phyloP scores from a whole-genome alignment of 768 basidiomycete species.

The Russula griseocarnosa region DNA sequence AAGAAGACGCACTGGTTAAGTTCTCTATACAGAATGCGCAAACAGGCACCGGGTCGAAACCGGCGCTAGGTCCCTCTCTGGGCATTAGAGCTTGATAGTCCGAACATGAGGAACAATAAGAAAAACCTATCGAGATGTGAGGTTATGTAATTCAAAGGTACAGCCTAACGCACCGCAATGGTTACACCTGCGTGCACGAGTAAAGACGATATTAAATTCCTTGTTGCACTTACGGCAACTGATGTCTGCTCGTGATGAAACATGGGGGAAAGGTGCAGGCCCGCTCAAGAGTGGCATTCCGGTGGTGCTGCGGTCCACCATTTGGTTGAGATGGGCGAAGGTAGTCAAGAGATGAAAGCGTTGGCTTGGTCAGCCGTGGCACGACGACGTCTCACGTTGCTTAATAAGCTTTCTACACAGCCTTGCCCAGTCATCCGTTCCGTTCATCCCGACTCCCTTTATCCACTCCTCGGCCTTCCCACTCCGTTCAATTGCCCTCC shows the following conservation, averaged over 20 bases:
- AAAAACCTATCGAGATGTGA: conserved; percentile 48
- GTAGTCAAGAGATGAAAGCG: not conserved
- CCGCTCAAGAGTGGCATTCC: conserved; percentile 73
- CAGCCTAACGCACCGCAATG: conserved; percentile 55
- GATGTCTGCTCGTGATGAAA: conserved; percentile 34
- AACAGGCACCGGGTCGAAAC: conserved; percentile 63
- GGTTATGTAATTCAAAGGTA: conserved; percentile 12
- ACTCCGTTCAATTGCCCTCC: conserved; percentile 53
- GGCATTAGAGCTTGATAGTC: conserved; percentile 80
- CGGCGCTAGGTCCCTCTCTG: conserved; percentile 46
- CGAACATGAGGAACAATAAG: conserved; percentile 67
- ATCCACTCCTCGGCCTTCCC: conserved; percentile 62
- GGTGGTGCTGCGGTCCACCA: conserved; percentile 20
- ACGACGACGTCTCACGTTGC: not conserved
- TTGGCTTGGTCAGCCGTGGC: conserved; percentile 1
- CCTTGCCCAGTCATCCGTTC: conserved; percentile 58
- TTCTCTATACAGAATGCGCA: conserved; percentile 73
- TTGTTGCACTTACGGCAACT: conserved; percentile 68
- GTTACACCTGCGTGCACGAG: conserved; percentile 61
- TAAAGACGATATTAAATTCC: conserved; percentile 66
- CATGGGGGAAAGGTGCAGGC: conserved; percentile 44
- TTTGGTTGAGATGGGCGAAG: not conserved
- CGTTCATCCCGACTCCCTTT: conserved; percentile 55
- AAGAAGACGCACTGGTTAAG: conserved; percentile 48
- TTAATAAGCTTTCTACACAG: conserved; percentile 39